Evolutionary conservation across 2,329 filamentous ascomycete species (phyloP).

Genomic region (Phyllosticta capitalensis): DNA sequence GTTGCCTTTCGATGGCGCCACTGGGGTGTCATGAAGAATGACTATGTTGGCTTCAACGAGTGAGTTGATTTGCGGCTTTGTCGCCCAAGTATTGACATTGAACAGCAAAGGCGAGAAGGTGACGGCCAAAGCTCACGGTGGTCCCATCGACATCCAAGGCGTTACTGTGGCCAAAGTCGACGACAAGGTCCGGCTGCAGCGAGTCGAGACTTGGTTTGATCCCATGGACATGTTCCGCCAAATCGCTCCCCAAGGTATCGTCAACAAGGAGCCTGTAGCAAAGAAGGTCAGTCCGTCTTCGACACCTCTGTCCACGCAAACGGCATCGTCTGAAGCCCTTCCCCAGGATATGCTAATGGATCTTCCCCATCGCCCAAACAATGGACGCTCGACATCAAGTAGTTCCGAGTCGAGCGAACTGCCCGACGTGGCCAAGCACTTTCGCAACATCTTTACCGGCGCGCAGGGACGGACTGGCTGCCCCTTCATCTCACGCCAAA

Average conservation of each 20-base stretch:
- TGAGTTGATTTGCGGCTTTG: slow-evolving; percentile 27
- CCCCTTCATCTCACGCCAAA: neutral
- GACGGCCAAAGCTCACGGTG: slow-evolving; percentile 51
- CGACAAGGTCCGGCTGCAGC: slow-evolving; percentile 48
- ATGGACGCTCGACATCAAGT: neutral
- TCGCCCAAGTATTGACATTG: neutral
- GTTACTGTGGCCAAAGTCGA: slow-evolving; percentile 54
- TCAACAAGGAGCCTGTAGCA: slow-evolving; percentile 35
- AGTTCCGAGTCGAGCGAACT: neutral
- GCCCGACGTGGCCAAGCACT: neutral
- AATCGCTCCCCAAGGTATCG: slow-evolving; percentile 44
- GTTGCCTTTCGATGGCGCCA: slow-evolving; percentile 59
- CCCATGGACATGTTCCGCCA: slow-evolving; percentile 58
- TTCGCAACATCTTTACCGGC: neutral
- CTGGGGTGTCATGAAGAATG: slow-evolving; percentile 58
- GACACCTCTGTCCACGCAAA: slow-evolving; percentile 15
- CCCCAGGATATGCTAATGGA: neutral
- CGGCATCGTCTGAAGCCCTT: neutral
- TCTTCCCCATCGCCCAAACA: neutral
- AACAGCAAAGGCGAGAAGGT: slow-evolving; percentile 53
- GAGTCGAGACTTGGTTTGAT: slow-evolving; percentile 56
- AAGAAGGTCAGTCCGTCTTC: slow-evolving; percentile 19
- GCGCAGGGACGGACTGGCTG: neutral
- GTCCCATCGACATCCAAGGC: slow-evolving; percentile 53
- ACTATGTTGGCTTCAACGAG: slow-evolving; percentile 57